phyloP scores from a whole-genome alignment of 768 basidiomycete genomes.

The Lactarius psammicola region DNA sequence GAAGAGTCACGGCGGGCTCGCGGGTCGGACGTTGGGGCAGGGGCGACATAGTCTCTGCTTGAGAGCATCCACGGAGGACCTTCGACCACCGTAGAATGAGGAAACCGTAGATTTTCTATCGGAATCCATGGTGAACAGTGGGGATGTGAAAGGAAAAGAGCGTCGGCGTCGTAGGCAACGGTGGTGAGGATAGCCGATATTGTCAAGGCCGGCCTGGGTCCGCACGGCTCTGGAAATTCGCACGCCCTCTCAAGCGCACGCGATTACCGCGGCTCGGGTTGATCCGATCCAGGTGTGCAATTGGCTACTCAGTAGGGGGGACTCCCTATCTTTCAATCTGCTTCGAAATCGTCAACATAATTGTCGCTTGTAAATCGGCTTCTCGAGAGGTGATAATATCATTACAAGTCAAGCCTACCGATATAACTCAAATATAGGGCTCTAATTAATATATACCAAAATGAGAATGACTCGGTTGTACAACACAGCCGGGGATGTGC shows the following conservation, averaged over 20 bases:
- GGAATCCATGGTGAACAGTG: conserved; percentile 53
- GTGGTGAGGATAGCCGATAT: neutral
- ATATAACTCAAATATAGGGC: neutral
- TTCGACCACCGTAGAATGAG: conserved; percentile 71
- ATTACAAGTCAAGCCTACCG: neutral
- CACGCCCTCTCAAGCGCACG: neutral
- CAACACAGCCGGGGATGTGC: neutral
- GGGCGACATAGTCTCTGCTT: conserved; percentile 49
- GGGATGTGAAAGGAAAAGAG: conserved; percentile 1
- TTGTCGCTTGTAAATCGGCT: neutral
- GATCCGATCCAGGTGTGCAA: too few species aligned
- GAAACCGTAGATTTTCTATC: conserved; percentile 79
- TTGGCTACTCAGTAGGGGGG: too few species aligned
- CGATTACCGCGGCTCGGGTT: neutral
- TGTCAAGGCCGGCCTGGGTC: neutral
- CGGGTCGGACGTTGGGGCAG: conserved; percentile 31
- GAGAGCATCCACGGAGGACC: conserved; percentile 59
- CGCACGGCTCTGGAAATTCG: neutral
- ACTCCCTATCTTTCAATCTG: neutral
- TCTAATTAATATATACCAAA: neutral
- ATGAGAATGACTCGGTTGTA: neutral
- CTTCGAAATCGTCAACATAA: neutral
- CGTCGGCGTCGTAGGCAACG: conserved; percentile 17
- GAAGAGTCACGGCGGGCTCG: conserved; percentile 63
- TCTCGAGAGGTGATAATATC: neutral